A percentile compares a stretch with the other conserved stretches of the same genome.
phyloP scores from a whole-genome alignment of 2,329 filamentous ascomycete species.

The Colletotrichum navitas region DNA sequence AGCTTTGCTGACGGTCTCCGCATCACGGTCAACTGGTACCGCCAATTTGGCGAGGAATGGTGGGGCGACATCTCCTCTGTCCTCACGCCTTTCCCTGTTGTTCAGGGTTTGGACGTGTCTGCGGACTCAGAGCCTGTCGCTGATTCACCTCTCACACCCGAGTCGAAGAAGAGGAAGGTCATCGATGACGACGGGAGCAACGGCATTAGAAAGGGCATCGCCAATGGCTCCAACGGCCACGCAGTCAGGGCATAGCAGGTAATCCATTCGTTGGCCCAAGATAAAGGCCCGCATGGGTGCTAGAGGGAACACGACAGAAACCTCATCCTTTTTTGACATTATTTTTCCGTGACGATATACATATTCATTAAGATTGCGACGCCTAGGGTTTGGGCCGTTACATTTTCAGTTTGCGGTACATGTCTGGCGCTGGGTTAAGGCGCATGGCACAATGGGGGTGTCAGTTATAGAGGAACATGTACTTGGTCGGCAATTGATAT shows the following conservation, averaged over 20 bases:
- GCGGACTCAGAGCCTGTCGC: conserved; percentile 61
- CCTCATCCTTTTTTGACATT: conserved; percentile 9
- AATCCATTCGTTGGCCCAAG: background rate
- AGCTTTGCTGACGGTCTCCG: conserved; percentile 73
- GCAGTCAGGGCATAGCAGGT: conserved; percentile 13
- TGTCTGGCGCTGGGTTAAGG: conserved; percentile 32
- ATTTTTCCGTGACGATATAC: background rate
- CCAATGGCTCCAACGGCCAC: conserved; percentile 37
- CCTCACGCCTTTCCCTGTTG: conserved; percentile 75
- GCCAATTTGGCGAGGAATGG: conserved; percentile 74
- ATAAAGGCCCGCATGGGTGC: background rate
- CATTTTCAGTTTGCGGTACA: conserved; percentile 19
- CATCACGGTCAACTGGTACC: conserved; percentile 79
- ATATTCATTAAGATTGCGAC: conserved; percentile 19
- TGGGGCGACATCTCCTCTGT: conserved; percentile 80
- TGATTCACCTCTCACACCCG: conserved; percentile 47
- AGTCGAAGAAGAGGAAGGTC: conserved; percentile 45
- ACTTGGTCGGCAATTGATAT: background rate
- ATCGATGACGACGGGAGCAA: conserved; percentile 36
- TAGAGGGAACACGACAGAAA: background rate
- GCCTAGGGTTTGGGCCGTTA: conserved; percentile 20
- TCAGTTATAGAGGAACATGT: conserved; percentile 26
- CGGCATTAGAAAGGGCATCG: conserved; percentile 29
- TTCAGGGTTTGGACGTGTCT: conserved; percentile 66
- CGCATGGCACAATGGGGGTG: conserved; percentile 19